Percentiles rank a stretch among this genome's conserved stretches.
These are phyloP conservation scores for Tulasnella sp. DNA, from an alignment of 768 basidiomycete genomes.

Conservation along the genomic window DNA sequence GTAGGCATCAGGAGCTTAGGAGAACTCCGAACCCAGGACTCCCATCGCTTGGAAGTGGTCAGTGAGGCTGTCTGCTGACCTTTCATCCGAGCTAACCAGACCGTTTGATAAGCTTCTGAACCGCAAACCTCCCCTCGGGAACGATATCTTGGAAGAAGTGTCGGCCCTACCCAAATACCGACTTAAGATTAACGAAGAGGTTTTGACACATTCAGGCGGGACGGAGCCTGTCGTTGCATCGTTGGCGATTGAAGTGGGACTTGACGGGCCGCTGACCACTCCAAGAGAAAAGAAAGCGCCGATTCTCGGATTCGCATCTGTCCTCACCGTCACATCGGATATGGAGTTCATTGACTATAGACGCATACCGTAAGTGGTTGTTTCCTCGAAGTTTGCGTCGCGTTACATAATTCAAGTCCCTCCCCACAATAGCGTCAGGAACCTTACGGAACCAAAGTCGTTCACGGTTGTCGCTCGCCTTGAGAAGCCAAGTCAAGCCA, in stretches of 20 bases:
- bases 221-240: conserved; percentile 48
- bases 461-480: conserved; percentile 52
- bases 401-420: not conserved
- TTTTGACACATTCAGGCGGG: conserved; percentile 30
- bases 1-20: conserved; percentile 57
- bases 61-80: not conserved
- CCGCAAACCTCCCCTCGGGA: conserved; percentile 62
- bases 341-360: conserved; percentile 67
- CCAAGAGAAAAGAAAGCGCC: conserved; percentile 38
- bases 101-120: conserved; percentile 54
- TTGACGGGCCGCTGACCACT: conserved; percentile 23
- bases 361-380: conserved; percentile 49
- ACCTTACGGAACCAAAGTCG: conserved; percentile 42
- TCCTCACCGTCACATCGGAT: conserved; percentile 70
- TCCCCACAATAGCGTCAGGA: conserved; percentile 56
- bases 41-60: conserved; percentile 55
- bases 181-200: conserved; percentile 39
- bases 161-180: conserved; percentile 56
- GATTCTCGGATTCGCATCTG: conserved; percentile 47
- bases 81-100: not conserved
- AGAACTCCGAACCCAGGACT: conserved; percentile 41
- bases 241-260: conserved; percentile 46
- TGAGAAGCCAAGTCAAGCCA: conserved; percentile 62
- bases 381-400: not conserved
- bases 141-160: conserved; percentile 48